A percentile compares a stretch with the other conserved stretches of the same genome.
These are phyloP conservation scores for Endoconidiophora laricicola DNA, from an alignment of 2,329 filamentous ascomycete species.

Conservation along the genomic window DNA sequence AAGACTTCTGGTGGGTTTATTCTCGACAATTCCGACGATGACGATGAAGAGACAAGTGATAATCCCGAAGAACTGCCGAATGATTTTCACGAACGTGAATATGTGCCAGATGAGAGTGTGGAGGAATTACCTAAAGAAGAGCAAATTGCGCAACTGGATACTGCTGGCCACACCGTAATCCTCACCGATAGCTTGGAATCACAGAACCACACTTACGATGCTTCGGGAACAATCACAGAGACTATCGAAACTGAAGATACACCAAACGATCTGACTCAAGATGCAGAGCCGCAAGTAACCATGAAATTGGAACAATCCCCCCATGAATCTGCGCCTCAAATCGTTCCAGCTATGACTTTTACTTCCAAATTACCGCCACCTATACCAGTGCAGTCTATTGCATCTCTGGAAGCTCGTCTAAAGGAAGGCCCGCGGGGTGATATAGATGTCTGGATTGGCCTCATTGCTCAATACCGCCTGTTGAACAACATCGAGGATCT, in stretches of 20 bases:
- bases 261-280: background rate
- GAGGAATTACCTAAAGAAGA: background rate
- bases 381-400: constrained; percentile 31
- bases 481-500: constrained; percentile 71
- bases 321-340: background rate
- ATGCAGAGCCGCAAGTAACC: background rate
- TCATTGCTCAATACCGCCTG: constrained; percentile 72
- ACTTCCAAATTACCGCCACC: background rate
- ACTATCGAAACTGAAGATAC: constrained; percentile 3
- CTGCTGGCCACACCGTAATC: background rate
- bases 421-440: constrained; percentile 86
- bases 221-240: background rate
- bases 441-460: constrained; percentile 73
- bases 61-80: background rate
- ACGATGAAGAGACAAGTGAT: constrained; percentile 22
- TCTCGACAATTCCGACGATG: constrained; percentile 42
- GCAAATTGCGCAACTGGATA: background rate
- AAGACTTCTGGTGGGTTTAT: constrained; percentile 44
- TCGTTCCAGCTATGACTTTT: constrained; percentile 4
- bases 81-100: constrained; percentile 5
- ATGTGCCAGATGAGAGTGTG: background rate
- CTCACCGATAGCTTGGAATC: background rate
- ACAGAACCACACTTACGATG: background rate
- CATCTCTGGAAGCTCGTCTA: constrained; percentile 76
- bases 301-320: background rate